Conservation (phyloP, 2,329 filamentous ascomycete genomes). For the Lithohypha guttulata region DNA sequence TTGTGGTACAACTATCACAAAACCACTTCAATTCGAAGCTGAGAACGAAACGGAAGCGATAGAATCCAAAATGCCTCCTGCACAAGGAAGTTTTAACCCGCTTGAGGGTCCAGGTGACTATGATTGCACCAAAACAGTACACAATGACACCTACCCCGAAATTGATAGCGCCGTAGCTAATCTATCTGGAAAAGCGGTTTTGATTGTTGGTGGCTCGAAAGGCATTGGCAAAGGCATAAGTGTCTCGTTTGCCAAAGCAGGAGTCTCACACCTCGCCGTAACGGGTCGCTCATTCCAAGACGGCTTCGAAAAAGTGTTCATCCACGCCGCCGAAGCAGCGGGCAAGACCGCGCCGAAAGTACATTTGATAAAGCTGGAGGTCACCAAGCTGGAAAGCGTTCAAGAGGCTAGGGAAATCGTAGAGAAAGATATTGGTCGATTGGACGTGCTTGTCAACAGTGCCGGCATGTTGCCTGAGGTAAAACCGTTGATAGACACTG, state of each 20-base stretch:
- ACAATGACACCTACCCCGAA: conserved; percentile 43
- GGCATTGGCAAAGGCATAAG: conserved; percentile 29
- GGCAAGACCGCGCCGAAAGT: conserved; percentile 31
- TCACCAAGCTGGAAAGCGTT: conserved; percentile 30
- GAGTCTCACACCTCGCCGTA: conserved; percentile 39
- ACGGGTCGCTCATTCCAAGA: conserved; percentile 41
- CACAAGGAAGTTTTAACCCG: no score
- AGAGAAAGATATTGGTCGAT: conserved; percentile 23
- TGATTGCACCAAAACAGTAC: no score
- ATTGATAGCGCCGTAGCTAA: conserved; percentile 34
- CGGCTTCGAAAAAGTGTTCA: conserved; percentile 28
- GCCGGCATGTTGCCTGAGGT: conserved; percentile 17
- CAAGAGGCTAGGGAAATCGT: conserved; percentile 26
- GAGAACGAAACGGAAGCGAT: no score
- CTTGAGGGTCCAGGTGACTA: no score
- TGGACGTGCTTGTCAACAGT: conserved; percentile 21
- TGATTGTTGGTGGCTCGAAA: conserved; percentile 29
- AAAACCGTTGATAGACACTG: conserved; percentile 22
- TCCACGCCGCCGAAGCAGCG: conserved; percentile 27
- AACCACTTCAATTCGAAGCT: no score
- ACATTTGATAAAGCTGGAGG: conserved; percentile 34
- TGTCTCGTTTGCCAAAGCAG: conserved; percentile 25
- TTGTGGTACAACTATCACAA: no score
- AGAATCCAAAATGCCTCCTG: no score
- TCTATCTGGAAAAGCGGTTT: conserved; percentile 25